Conservation (phyloP, 192 early-diverging fungal genomes). For the Coemansia reversa region DNA sequence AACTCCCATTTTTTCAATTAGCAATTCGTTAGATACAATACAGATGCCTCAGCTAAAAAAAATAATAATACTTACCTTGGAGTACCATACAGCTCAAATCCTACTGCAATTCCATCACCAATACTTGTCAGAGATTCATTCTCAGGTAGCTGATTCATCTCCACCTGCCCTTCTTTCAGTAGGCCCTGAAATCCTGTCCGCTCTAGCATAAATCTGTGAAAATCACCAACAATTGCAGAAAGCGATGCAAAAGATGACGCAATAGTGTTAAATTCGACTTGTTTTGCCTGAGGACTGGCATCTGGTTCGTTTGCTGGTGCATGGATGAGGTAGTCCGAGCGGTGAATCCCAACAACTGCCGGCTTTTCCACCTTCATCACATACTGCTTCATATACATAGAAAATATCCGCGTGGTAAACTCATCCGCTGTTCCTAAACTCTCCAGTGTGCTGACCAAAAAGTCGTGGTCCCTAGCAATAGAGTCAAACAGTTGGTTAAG, state of each 20-base stretch:
- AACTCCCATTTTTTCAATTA: not conserved
- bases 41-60: not conserved
- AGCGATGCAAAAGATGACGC: conserved; percentile 87
- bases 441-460: conserved; percentile 58
- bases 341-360: conserved; percentile 79
- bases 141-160: conserved; percentile 53
- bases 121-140: conserved; percentile 72
- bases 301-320: conserved; percentile 46
- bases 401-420: conserved; percentile 73
- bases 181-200: conserved; percentile 36
- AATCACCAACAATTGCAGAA: conserved; percentile 66
- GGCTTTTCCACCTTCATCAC: conserved; percentile 44
- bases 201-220: conserved; percentile 64
- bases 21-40: not conserved
- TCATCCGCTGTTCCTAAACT: conserved; percentile 69
- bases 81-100: conserved; percentile 52
- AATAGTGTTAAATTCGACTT: conserved; percentile 98
- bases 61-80: conserved; percentile 21
- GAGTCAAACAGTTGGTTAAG: conserved; percentile 81
- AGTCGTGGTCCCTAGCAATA: conserved; percentile 72
- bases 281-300: conserved; percentile 56
- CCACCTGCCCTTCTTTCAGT: conserved; percentile 14
- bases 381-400: conserved; percentile 70
- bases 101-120: conserved; percentile 73
- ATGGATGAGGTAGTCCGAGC: conserved; percentile 92